Evolutionary conservation across 164 flowering plant species (phyloP), one percentile per base, ranked within the genome.

Genomic region (Echeveria elegans): DNA sequence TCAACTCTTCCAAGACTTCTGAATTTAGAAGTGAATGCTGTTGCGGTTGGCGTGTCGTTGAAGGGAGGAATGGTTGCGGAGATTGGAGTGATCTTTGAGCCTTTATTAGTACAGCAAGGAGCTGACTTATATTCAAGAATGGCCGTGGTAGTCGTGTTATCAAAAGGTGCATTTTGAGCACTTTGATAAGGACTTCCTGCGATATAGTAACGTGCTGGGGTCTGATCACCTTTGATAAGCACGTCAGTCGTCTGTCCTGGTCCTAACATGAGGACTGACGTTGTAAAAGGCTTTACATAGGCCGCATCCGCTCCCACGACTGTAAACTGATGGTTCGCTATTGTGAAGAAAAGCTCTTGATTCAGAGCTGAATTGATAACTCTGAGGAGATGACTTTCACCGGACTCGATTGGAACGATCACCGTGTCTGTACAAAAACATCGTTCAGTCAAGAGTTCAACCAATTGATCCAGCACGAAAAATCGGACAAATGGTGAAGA

Each of bases 91-190:
- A 14, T 48, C 11, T 68, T 30, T 1, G n/a, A n/a, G n/a, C 73
- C 58, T 0, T 69, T n/a, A n/a, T n/a, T n/a, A n/a, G n/a, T 66
- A 6, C 77, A 66, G 68, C 81, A 78, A 28, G 83, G 77, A 34
- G 75, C 77, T 14, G 79, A 70, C 43, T 77, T 66, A 72, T 83
- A 83, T 36, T 79, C 76, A 16, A 80, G 82, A 34, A 79, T 79
- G 45, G 84, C 86, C 10, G 86, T 81, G 59, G 86, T 77, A 29
- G 86, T 80, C 5, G 83, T 82, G 71, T 82, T 83, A 72, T 77
- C 84, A 31, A 83, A 83, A 5, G 84, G 76, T 30, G 81, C 86
- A 53, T 70, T 74, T 64, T 72, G 81, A 5, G 80, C 81, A 21
- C 78, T 79, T 7, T 68, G 67, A 28, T 81, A 81, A 38, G 84